These are phyloP conservation scores for Chalciporus chontae DNA, from an alignment of 768 basidiomycete genomes.

Conservation along the genomic window DNA sequence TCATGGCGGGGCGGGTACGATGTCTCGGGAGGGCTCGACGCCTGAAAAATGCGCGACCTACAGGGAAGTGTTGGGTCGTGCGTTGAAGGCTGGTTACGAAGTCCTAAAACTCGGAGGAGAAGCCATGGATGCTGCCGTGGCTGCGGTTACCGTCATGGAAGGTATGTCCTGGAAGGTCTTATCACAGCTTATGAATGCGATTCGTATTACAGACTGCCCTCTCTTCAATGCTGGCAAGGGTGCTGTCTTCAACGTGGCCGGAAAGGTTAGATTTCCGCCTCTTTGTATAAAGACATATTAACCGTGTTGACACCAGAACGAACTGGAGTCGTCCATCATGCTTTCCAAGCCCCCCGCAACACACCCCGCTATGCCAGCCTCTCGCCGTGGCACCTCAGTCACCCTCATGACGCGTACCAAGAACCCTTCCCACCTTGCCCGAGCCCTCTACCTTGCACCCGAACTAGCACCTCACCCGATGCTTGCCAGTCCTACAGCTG, in stretches of 20 bases:
- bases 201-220: slow-evolving; percentile 56
- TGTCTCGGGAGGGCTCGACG: slow-evolving; percentile 53
- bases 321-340: slow-evolving; percentile 80
- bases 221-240: slow-evolving; percentile 80
- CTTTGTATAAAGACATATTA: not conserved
- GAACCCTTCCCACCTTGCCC: slow-evolving; percentile 72
- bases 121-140: slow-evolving; percentile 78
- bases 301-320: slow-evolving; percentile 48
- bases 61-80: slow-evolving; percentile 48
- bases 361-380: slow-evolving; percentile 53
- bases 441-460: slow-evolving; percentile 69
- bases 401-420: slow-evolving; percentile 63
- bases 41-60: slow-evolving; percentile 59
- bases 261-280: slow-evolving; percentile 54
- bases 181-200: not conserved
- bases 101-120: slow-evolving; percentile 67
- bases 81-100: slow-evolving; percentile 60
- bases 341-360: slow-evolving; percentile 71
- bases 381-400: slow-evolving; percentile 59
- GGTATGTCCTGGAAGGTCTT: slow-evolving; percentile 39
- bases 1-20: slow-evolving; percentile 79
- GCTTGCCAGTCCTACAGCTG: slow-evolving; percentile 64
- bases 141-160: slow-evolving; percentile 73
- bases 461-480: slow-evolving; percentile 61
- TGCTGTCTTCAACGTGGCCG: slow-evolving; percentile 77